These are phyloP conservation scores for Tremella fuciformis DNA, from an alignment of 768 basidiomycete species.

Conservation along the genomic window DNA sequence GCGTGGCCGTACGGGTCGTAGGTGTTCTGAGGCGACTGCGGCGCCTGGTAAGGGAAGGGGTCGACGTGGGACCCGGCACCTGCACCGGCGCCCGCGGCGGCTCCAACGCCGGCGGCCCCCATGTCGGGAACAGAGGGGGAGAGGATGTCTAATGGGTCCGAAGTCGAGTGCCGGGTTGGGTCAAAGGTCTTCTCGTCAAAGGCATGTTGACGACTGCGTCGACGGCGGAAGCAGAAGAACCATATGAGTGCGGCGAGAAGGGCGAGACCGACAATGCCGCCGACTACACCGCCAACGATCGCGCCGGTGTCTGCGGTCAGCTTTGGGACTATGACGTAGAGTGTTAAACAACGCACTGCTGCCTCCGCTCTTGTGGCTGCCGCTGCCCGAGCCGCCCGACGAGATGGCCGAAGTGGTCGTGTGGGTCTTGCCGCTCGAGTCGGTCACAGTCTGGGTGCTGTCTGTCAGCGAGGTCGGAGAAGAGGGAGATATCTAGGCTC, in stretches of 20 bases:
- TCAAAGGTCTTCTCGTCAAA: slow-evolving; percentile 50
- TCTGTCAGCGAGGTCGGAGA: neutral
- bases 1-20: slow-evolving; percentile 36
- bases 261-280: slow-evolving; percentile 41
- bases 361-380: neutral
- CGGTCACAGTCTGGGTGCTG: slow-evolving; percentile 10
- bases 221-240: slow-evolving; percentile 38
- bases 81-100: slow-evolving; percentile 7
- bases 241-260: slow-evolving; percentile 34
- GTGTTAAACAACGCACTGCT: neutral
- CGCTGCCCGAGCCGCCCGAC: neutral
- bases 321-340: neutral
- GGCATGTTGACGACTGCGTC: slow-evolving; percentile 29
- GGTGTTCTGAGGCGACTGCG: neutral
- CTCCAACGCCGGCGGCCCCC: slow-evolving; percentile 1
- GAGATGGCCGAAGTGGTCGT: slow-evolving; percentile 11
- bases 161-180: slow-evolving; percentile 40
- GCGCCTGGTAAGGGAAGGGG: slow-evolving; percentile 36
- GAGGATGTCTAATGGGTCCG: slow-evolving; percentile 44
- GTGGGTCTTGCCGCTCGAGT: neutral
- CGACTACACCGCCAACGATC: slow-evolving; percentile 50
- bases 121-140: slow-evolving; percentile 37
- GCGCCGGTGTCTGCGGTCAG: slow-evolving; percentile 31
- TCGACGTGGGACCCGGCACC: slow-evolving; percentile 27
- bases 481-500: neutral